Percentiles rank a stretch among this genome's conserved stretches.
These are phyloP conservation scores for Pseudogymnoascus sp. DNA, from an alignment of 2,329 filamentous ascomycete species.

Conservation along the genomic window DNA sequence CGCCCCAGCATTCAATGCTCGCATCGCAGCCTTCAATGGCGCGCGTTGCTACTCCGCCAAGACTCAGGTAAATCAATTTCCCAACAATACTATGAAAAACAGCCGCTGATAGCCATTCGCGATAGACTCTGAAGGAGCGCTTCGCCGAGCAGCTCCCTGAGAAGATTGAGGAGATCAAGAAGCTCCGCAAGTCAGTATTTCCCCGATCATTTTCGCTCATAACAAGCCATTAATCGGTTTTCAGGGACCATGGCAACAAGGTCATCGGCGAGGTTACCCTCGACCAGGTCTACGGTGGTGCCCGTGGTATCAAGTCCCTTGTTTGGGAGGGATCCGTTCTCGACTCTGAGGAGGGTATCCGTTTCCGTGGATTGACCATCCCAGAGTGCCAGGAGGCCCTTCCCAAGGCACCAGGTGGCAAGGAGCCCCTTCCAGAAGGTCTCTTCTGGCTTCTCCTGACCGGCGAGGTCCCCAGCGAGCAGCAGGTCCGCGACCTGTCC, in stretches of 20 bases:
- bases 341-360: slow-evolving; percentile 97
- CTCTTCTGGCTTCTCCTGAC: slow-evolving; percentile 99
- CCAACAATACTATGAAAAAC: not conserved
- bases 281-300: slow-evolving; percentile 98
- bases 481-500: slow-evolving; percentile 96
- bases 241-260: slow-evolving; percentile 87
- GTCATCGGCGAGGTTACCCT: slow-evolving; percentile 96
- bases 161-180: slow-evolving; percentile 99
- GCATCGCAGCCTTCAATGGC: slow-evolving; percentile 69
- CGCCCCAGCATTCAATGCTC: slow-evolving; percentile 59
- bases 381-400: slow-evolving; percentile 97
- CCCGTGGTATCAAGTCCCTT: slow-evolving; percentile 95
- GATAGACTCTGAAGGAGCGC: slow-evolving; percentile 90
- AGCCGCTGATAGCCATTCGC: slow-evolving; percentile 12
- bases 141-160: slow-evolving; percentile 92
- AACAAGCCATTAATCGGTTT: slow-evolving; percentile 17
- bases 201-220: slow-evolving; percentile 19
- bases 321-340: slow-evolving; percentile 99
- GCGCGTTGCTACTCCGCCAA: slow-evolving; percentile 90
- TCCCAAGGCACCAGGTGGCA: slow-evolving; percentile 91
- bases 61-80: slow-evolving; percentile 58
- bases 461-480: slow-evolving; percentile 92
- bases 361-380: slow-evolving; percentile 98
- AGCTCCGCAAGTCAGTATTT: slow-evolving; percentile 75
- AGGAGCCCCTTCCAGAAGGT: slow-evolving; percentile 96